phyloP scores from a whole-genome alignment of 106 monocot genomes.

The Ottelia alismoides region DNA sequence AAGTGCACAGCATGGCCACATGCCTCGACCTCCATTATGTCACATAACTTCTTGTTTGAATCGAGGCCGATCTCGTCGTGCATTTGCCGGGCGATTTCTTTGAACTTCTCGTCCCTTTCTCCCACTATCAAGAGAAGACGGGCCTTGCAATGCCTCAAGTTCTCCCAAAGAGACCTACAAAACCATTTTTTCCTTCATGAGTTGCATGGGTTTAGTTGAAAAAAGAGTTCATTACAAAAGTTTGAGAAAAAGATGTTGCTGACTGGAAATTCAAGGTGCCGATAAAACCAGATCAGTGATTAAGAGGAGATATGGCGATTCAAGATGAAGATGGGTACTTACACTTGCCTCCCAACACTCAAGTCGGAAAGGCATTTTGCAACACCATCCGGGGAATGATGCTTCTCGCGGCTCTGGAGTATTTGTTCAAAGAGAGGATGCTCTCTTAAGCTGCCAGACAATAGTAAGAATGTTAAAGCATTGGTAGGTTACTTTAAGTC shows the following conservation, averaged over 20 bases:
- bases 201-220: too few species aligned
- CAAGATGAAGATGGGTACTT: too few species aligned
- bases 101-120: conserved; percentile 71
- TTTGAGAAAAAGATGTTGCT: too few species aligned
- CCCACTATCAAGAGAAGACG: conserved; percentile 67
- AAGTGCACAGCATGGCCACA: conserved; percentile 84
- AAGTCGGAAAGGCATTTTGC: conserved; percentile 44
- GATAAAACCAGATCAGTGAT: too few species aligned
- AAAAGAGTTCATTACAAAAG: too few species aligned
- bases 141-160: conserved; percentile 37
- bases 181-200: too few species aligned
- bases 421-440: conserved; percentile 67
- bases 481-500: too few species aligned
- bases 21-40: conserved; percentile 38
- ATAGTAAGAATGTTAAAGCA: too few species aligned
- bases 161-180: conserved; percentile 75
- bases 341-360: conserved; percentile 80
- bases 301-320: too few species aligned
- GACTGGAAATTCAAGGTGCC: too few species aligned
- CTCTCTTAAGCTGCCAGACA: conserved; percentile 68
- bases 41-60: conserved; percentile 15
- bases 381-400: conserved; percentile 38
- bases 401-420: conserved; percentile 24
- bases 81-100: conserved; percentile 54
- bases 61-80: conserved; percentile 13